A percentile compares a stretch with the other conserved stretches of the same genome.
Evolutionary conservation across 2,329 filamentous ascomycete species (phyloP).

Genomic region (Paradendryphiella salina): DNA sequence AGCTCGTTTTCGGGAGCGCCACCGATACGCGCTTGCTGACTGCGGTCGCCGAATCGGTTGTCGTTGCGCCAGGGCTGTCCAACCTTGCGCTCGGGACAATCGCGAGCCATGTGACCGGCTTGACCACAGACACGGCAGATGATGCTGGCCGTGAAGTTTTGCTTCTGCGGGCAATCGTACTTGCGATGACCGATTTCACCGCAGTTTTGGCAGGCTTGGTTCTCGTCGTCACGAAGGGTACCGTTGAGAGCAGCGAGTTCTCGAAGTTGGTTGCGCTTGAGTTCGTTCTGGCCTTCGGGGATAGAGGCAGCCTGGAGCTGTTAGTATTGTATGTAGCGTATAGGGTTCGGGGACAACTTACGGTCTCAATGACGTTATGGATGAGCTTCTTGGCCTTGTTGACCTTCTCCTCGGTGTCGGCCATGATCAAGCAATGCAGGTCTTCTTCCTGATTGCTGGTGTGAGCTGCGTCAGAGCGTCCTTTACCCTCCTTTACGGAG

Average conservation of each 20-base stretch:
- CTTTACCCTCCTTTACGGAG: conserved; percentile 99
- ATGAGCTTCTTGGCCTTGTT: conserved; percentile 99
- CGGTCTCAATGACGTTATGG: conserved; percentile 98
- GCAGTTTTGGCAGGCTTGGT: conserved; percentile 98
- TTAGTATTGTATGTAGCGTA: conserved; percentile 35
- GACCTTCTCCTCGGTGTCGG: conserved; percentile 98
- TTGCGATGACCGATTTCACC: conserved; percentile 98
- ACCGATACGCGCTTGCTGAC: conserved; percentile 64
- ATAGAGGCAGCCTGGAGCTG: conserved; percentile 84
- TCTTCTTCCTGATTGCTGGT: conserved; percentile 99
- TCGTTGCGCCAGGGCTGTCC: conserved; percentile 92
- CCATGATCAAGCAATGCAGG: conserved; percentile 98
- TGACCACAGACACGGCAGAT: conserved; percentile 98
- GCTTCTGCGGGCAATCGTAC: conserved; percentile 96
- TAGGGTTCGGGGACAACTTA: conserved; percentile 57
- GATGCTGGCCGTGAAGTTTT: conserved; percentile 98
- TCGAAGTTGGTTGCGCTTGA: conserved; percentile 97
- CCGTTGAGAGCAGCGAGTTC: conserved; percentile 98
- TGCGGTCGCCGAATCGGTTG: conserved; percentile 56
- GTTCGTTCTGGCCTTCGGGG: conserved; percentile 96
- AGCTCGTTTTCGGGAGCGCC: conserved; percentile 88
- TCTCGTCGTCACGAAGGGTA: conserved; percentile 97
- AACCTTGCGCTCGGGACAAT: conserved; percentile 92
- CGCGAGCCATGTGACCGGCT: conserved; percentile 95
- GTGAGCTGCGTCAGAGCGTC: conserved; percentile 96